Base-by-base conservation (phyloP, 208 protist species). In the Trypanosoma cruzi region DNA sequence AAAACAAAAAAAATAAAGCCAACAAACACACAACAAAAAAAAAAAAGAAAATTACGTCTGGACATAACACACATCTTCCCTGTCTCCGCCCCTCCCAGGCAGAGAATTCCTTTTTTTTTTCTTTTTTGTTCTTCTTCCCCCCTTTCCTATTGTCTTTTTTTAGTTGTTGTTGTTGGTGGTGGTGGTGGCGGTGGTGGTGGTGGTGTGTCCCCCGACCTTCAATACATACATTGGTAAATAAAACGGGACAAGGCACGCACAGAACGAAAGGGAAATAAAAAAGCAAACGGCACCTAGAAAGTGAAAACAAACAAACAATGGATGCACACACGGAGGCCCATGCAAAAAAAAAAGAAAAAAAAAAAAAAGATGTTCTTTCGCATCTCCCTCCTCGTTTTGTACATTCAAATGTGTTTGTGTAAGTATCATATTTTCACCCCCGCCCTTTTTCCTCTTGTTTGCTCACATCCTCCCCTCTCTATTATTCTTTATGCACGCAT, bases 1-100 rank as follows among this genome's bases (percentile, higher is more conserved):
- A 55, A 56, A 66, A 55, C 31, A 66, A 66, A 42, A 31, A n/a
- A n/a, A 42, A 20, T 8, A n/a, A n/a, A n/a, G n/a, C n/a, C n/a
- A n/a, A n/a, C n/a, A n/a, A n/a, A n/a, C n/a, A n/a, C n/a, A n/a
- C n/a, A 62, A 60, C 26, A 4, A 69, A 11, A 56, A 55, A 56
- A 66, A 55, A 56, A 66, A 66, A 42, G 28, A n/a, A n/a, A 42
- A 20, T 8, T 8, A 37, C 28, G 5, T 1, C 6, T 44, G 55
- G 18, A 37, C 31, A 37, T 34, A 6, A 60, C 20, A 69, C 4
- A 24, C 31, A 40, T 8, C 10, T 56, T 53, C 62, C 62, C 44
- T n/a, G 16, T 34, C 36, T 34, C 36, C 36, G 13, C 63, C 20
- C 40, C 58, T 42, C 29, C 62, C 29, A 32, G 28, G 6, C 59